Evolutionary conservation across 441 rosid species (phyloP), one percentile per base, ranked within the genome.

Genomic region (Manihot esculenta): DNA sequence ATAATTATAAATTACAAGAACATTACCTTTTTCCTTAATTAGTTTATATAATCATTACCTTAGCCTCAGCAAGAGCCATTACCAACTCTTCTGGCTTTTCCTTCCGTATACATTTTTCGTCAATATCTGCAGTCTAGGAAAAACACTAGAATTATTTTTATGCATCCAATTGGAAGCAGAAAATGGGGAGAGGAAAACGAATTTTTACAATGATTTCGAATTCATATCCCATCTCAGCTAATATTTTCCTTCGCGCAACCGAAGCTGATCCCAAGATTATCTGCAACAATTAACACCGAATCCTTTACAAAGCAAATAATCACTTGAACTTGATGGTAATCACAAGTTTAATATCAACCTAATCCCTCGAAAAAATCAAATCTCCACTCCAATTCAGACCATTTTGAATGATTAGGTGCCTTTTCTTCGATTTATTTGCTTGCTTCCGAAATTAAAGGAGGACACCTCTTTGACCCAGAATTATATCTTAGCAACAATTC

Each of bases 81-180:
- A 92, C 99, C 83, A 94, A 83, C 24, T 94, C 96, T 75, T 92
- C 96, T 12, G 98, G 98, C 65, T 84, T 89, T 69, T 90, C 96
- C 73, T 82, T 88, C 21, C 99, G 88, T 54, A 90, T 90, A 66
- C 69, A 48, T 74, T 90, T 92, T 77, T 94, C 99, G 72, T 94
- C 99, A 81, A 92, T 90, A 77, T 90, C 97, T 74, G 94, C 99
- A 79, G 86, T 87, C 99, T 92, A 81, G 60, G 20, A 14, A 44
- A 26, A 56, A 55, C 20, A 41, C 30, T 26, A 13, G 0, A 17
- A 68, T 45, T 24, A 47, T 20, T 9, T 64, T 55, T 33, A 58
- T n/a, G 42, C 3, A 74, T 15, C 67, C 33, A 14, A 78, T 61
- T 42, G 20, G 9, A 15, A 54, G 38, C 27, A 11, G 26, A 24